Percentiles rank a stretch among this genome's conserved stretches.
These are phyloP conservation scores for Termitomyces sp. DNA, from an alignment of 768 basidiomycete genomes.

Conservation along the genomic window DNA sequence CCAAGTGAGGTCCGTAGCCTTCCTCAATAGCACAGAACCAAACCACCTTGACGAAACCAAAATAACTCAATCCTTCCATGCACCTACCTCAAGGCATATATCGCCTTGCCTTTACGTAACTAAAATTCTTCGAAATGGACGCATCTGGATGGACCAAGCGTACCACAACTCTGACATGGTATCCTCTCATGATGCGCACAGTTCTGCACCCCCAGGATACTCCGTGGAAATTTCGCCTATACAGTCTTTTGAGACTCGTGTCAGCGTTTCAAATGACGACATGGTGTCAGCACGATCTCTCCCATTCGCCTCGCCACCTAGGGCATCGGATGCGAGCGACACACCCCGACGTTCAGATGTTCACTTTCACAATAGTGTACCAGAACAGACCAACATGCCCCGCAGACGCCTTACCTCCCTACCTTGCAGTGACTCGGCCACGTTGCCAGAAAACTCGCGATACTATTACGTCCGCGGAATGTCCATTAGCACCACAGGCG, in stretches of 20 bases:
- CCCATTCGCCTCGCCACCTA: not conserved
- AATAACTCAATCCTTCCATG: not conserved
- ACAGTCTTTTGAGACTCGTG: not conserved
- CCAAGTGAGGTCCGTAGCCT: not conserved
- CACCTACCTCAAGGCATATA: not conserved
- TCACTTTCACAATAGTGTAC: not conserved
- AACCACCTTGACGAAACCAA: not conserved
- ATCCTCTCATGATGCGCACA: not conserved
- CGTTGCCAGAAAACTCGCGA: not conserved
- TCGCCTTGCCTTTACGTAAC: not conserved
- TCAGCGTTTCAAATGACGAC: not conserved
- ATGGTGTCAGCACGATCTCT: not conserved
- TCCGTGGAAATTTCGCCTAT: not conserved
- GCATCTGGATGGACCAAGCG: not conserved
- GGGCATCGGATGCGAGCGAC: not conserved
- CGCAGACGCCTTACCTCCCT: constrained; percentile 5
- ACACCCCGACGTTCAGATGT: not conserved
- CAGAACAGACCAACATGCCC: not conserved
- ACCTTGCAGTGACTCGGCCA: constrained; percentile 1
- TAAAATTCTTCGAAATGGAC: not conserved
- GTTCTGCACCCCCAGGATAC: not conserved
- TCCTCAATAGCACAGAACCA: not conserved
- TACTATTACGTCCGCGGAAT: constrained; percentile 10
- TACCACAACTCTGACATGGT: not conserved
- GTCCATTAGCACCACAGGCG: constrained; percentile 1